Base-by-base conservation (phyloP, 225 moss, liverwort and hornwort species). In the Antitrichia curtipendula region DNA sequence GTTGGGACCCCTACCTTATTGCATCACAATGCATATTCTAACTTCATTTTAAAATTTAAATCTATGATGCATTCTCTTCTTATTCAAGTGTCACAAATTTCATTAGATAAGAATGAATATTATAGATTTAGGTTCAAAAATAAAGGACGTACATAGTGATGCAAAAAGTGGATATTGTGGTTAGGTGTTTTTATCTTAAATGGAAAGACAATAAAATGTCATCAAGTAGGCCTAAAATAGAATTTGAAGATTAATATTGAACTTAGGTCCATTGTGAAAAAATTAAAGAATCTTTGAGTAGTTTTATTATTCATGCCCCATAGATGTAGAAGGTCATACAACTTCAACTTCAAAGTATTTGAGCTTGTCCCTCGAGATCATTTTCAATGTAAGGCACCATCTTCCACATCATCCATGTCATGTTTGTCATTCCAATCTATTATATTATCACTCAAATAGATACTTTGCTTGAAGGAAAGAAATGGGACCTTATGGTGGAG, bases 331-430 rank as follows among this genome's bases (percentile, higher is more conserved):
- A 70, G 40, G 25, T 5, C 15, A 41, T 70, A 27, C 5, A 70
- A 25, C 13, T 40, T 40, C 2, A 69, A 69, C 7, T 70, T 41
- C 70, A 40, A 25, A 41, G 14, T 41, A 2, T 70, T 70, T 41
- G 3, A 5, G 6, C 11, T 36, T 4, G 4, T 66, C 27, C 16
- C 3, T 70, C 14, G 0, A 25, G 0, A 27, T 43, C 21, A 71
- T 27, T 43, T 71, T 16, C 41, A 25, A 71, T 27, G 5, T 71
- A 43, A 41, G 1, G 2, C 25, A 41, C 22, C 24, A 69, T 24
- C 14, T 40, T 69, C 8, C 1, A 24, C 14, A 40, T 40, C 14
- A 8, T 24, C 40, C 8, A 38, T 41, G 1, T 69, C 14, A 24
- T 69, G 25, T 27, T 69, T 14, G 43, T 27, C 9, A 71, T 16